Conservation (phyloP, 331 rosid species). For the Acacia concinna region DNA sequence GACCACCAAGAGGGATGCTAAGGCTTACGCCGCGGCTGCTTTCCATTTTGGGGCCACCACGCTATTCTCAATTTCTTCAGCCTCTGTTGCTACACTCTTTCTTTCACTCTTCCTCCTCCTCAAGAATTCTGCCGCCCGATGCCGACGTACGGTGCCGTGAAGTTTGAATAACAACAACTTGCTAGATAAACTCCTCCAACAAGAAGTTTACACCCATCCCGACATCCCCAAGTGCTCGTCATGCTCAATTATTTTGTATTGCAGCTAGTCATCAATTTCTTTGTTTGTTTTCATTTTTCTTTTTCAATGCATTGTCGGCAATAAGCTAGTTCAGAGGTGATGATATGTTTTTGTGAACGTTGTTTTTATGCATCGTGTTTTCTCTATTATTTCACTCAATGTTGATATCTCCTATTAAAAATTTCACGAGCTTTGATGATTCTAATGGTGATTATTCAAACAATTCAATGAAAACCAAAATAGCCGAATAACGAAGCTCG, state of each 20-base stretch:
- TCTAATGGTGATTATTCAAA: too few relatives aligned
- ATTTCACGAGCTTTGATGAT: neutral
- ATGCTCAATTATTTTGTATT: neutral
- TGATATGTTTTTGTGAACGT: neutral
- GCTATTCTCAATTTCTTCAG: conserved; percentile 84
- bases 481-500: too few relatives aligned
- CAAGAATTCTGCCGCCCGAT: neutral
- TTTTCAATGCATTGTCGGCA: neutral
- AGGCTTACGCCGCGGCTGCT: conserved; percentile 91
- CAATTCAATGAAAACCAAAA: too few relatives aligned
- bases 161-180: conserved; percentile 63
- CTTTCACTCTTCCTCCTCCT: conserved; percentile 22
- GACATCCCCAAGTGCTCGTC: neutral
- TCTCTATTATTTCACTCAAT: neutral
- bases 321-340: neutral
- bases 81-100: neutral
- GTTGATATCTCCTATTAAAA: neutral
- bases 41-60: conserved; percentile 70
- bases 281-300: neutral
- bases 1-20: conserved; percentile 78
- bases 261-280: neutral
- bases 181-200: conserved; percentile 70
- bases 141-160: conserved; percentile 35
- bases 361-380: neutral
- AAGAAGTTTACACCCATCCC: conserved; percentile 9